phyloP scores from a whole-genome alignment of 2,329 filamentous ascomycete genomes.

The Fonsecaea pedrosoi region DNA sequence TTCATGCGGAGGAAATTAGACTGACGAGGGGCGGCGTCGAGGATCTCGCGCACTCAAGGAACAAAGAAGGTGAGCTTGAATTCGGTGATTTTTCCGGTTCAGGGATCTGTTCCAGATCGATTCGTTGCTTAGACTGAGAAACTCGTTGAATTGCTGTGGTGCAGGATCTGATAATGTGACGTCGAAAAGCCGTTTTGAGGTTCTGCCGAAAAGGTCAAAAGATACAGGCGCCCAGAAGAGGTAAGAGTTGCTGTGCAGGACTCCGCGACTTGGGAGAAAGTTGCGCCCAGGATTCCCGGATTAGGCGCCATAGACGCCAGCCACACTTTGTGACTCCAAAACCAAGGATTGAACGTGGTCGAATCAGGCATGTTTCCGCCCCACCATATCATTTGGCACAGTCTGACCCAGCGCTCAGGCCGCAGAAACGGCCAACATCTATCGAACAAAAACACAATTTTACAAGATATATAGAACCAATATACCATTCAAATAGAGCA shows the following conservation, averaged over 20 bases:
- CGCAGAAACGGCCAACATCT: background rate
- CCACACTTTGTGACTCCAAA: background rate
- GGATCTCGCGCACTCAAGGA: background rate
- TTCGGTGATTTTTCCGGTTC: background rate
- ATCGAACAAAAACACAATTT: background rate
- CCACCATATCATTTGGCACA: too few species aligned
- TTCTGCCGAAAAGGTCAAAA: slow-evolving; percentile 1
- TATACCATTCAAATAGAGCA: background rate
- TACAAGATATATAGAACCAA: background rate
- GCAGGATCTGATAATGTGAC: slow-evolving; percentile 6
- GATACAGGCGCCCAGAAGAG: slow-evolving; percentile 1
- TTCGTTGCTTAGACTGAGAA: background rate
- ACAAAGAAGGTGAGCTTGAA: slow-evolving; percentile 8
- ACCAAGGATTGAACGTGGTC: background rate
- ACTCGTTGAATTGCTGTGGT: background rate
- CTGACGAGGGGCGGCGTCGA: slow-evolving; percentile 6
- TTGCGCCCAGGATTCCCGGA: background rate
- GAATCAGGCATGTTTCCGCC: background rate
- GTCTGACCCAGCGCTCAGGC: too few species aligned
- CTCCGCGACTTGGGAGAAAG: background rate
- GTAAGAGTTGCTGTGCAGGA: background rate
- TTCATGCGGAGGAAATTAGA: slow-evolving; percentile 19
- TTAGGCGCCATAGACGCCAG: background rate
- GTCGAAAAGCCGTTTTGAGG: slow-evolving; percentile 6
- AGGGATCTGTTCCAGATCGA: background rate